Base-by-base conservation (phyloP, 2,329 filamentous ascomycete species). In the Chaetoscypha palmicola region DNA sequence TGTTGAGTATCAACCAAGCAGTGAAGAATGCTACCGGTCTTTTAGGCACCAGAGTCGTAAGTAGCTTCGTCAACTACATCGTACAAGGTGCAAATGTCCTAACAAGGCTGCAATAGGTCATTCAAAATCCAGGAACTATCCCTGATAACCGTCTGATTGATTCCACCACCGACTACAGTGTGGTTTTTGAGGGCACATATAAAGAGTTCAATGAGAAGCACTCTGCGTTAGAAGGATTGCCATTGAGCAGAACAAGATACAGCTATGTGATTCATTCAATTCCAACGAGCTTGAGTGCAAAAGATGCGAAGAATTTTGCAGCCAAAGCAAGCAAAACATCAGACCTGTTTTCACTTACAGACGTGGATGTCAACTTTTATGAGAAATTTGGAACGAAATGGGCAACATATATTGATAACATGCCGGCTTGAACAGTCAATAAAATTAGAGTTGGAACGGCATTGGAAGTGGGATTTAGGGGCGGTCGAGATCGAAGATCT, bases 1-100 rank as follows among this genome's bases (percentile, higher is more conserved):
- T 51, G 46, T 16, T 11, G 3, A 34, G 14, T 21, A 42, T 44
- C 28, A 41, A 46, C 17, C 31, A 28, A 17, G 43, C 33, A 10
- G 42, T 44, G 10, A 46, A 41, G 28, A 43, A 46, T 32, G 19
- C 48, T 9, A 19, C 33, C 17, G 46, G 36, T 4, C 19, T 43
- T 17, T 33, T 39, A 35, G 37, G 33, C 3, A 28, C 41, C 11
- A 46, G 33, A 35, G 43, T 16, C 9, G 32, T 34, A 34, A 34
- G 32, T 8, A 9, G 5, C 5, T 36, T 36, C 3, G 14, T 36
- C 4, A 9, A 10, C 14, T 17, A 9, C 9, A 10, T 9, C 8
- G 14, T 11, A 17, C 49, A 55, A 14, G 4, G 17, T 12, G 12
- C 14, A 32, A 8, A 16, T n/a, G 11, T 32, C 12, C 38, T 41